A percentile compares a stretch with the other conserved stretches of the same genome.
Evolutionary conservation across 2,329 filamentous ascomycete species (phyloP).

Genomic region (Chaetomiaceae sp.): DNA sequence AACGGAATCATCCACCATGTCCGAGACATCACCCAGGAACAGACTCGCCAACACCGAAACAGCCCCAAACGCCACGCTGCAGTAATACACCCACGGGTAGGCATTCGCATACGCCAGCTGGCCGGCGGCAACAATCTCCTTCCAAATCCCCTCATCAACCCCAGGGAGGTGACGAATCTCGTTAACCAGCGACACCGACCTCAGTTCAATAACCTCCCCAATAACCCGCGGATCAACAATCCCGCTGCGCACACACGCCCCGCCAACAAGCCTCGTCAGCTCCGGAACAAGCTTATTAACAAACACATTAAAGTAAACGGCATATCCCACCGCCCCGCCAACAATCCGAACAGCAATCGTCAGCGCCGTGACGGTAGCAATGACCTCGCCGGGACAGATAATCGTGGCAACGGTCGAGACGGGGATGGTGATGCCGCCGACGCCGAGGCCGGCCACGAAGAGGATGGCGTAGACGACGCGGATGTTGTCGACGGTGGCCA

Average conservation of each 20-base stretch:
- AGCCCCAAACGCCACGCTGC: slow-evolving; percentile 57
- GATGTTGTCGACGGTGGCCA: slow-evolving; percentile 49
- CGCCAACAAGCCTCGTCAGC: slow-evolving; percentile 46
- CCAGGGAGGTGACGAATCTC: slow-evolving; percentile 51
- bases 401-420: slow-evolving; percentile 65
- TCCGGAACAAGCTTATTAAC: slow-evolving; percentile 41
- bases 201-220: slow-evolving; percentile 47
- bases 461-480: slow-evolving; percentile 52
- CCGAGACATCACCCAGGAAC: slow-evolving; percentile 55
- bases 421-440: slow-evolving; percentile 65
- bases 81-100: slow-evolving; percentile 59
- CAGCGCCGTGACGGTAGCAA: slow-evolving; percentile 64
- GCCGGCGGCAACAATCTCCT: slow-evolving; percentile 51
- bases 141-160: slow-evolving; percentile 45
- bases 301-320: slow-evolving; percentile 55
- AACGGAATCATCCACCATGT: slow-evolving; percentile 56
- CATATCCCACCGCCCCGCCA: slow-evolving; percentile 61
- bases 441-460: slow-evolving; percentile 58
- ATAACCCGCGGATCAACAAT: slow-evolving; percentile 47
- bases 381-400: slow-evolving; percentile 65
- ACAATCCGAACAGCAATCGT: slow-evolving; percentile 66
- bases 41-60: slow-evolving; percentile 53
- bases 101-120: slow-evolving; percentile 53
- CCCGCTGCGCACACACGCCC: slow-evolving; percentile 45
- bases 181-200: slow-evolving; percentile 47